Conservation (phyloP, 75 land plant species). For the Picea glauca region DNA sequence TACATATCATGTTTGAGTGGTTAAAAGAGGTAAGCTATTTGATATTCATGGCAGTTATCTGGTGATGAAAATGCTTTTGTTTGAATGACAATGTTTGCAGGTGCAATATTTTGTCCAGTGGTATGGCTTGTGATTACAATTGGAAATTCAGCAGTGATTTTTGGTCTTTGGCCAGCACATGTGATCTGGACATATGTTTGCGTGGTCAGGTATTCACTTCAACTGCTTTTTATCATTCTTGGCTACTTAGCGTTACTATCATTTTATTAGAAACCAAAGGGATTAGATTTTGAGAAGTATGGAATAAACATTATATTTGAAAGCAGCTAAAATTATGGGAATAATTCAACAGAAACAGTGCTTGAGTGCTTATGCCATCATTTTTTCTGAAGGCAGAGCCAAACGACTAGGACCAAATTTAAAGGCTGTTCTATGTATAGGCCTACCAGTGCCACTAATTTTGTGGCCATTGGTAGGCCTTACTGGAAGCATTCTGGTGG, state of each 20-base stretch:
- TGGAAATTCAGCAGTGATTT: slow-evolving; percentile 67
- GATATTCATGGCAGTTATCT: not conserved
- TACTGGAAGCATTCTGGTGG: slow-evolving; percentile 58
- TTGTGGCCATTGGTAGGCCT: slow-evolving; percentile 57
- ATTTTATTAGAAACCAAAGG: not conserved
- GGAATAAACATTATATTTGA: not conserved
- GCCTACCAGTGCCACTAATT: slow-evolving; percentile 29
- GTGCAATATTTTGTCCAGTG: slow-evolving; percentile 44
- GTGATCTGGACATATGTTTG: slow-evolving; percentile 52
- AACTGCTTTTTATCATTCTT: not conserved
- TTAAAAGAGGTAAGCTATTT: not conserved
- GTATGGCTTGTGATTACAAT: slow-evolving; percentile 49
- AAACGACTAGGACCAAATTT: slow-evolving; percentile 46
- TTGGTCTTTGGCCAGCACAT: slow-evolving; percentile 88
- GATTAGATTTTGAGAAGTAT: not conserved
- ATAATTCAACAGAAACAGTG: not conserved
- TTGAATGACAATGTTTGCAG: slow-evolving; percentile 21
- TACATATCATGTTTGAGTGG: not conserved
- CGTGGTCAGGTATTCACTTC: slow-evolving; percentile 43
- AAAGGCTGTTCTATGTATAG: slow-evolving; percentile 33
- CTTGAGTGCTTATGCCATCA: not conserved
- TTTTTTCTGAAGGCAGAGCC: slow-evolving; percentile 40
- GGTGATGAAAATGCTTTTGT: not conserved
- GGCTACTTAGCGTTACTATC: not conserved
- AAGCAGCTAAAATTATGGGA: not conserved